These are phyloP conservation scores for Zymoseptoria ardabiliae DNA, from an alignment of 2,329 filamentous ascomycete genomes.

Conservation along the genomic window DNA sequence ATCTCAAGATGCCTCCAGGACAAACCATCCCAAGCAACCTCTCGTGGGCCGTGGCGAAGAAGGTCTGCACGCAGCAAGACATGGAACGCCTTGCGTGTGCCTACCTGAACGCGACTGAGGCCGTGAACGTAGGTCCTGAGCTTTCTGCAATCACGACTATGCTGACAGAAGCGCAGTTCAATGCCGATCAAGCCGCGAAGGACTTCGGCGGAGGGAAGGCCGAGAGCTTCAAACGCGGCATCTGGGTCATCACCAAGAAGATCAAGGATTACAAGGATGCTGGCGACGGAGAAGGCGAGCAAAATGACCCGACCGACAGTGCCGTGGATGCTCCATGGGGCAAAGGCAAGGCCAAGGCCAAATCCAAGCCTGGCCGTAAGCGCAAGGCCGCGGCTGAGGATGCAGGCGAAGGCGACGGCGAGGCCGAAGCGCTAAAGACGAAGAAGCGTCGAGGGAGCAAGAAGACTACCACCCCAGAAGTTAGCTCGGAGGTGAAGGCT, in stretches of 20 bases:
- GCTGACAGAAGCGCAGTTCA: slow-evolving; percentile 7
- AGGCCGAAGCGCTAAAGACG: background rate
- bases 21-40: slow-evolving; percentile 10
- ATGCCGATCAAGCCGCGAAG: slow-evolving; percentile 12
- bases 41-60: slow-evolving; percentile 14
- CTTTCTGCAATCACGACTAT: background rate
- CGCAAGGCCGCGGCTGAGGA: slow-evolving; percentile 9
- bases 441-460: slow-evolving; percentile 4
- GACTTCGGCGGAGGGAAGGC: slow-evolving; percentile 15
- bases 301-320: background rate
- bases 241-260: slow-evolving; percentile 20
- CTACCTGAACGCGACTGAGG: slow-evolving; percentile 9
- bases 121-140: slow-evolving; percentile 5
- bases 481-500: slow-evolving; percentile 5
- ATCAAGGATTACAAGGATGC: slow-evolving; percentile 13
- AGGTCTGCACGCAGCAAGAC: slow-evolving; percentile 12
- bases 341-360: slow-evolving; percentile 1
- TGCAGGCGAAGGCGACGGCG: background rate
- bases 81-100: slow-evolving; percentile 19
- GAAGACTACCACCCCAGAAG: background rate
- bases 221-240: slow-evolving; percentile 16
- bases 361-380: slow-evolving; percentile 5
- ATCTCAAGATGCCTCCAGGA: slow-evolving; percentile 8
- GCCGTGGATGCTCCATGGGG: background rate
- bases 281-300: slow-evolving; percentile 2